Conservation (phyloP, 345 rosid genomes). For the Combretum micranthum region DNA sequence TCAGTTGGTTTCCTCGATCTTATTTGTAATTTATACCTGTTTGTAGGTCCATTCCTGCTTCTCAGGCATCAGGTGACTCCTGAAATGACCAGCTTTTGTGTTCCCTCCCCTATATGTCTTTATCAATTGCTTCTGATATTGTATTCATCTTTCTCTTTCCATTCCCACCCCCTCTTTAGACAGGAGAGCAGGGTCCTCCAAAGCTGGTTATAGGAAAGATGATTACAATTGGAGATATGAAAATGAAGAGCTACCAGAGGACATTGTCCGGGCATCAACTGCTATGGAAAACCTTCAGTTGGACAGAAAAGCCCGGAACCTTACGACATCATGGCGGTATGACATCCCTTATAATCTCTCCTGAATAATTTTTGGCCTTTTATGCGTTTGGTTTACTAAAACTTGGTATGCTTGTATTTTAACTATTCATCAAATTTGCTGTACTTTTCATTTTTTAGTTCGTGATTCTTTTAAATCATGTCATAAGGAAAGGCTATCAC, state of each 20-base stretch:
- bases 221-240: slow-evolving; percentile 82
- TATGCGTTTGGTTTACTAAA: not conserved
- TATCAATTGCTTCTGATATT: slow-evolving; percentile 14
- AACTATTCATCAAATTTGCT: too few species aligned
- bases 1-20: slow-evolving; percentile 10
- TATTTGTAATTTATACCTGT: slow-evolving; percentile 6
- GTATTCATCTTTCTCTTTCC: slow-evolving; percentile 4
- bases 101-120: not conserved
- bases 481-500: too few species aligned
- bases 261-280: slow-evolving; percentile 66
- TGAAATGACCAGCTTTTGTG: slow-evolving; percentile 5
- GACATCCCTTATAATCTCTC: not conserved
- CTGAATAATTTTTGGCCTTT: not conserved
- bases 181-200: slow-evolving; percentile 76
- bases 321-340: slow-evolving; percentile 90
- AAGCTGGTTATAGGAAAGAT: slow-evolving; percentile 69
- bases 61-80: slow-evolving; percentile 67
- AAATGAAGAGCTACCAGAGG: slow-evolving; percentile 58
- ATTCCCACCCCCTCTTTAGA: too few species aligned
- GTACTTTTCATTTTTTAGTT: too few species aligned
- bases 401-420: too few species aligned
- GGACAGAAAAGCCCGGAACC: slow-evolving; percentile 83
- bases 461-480: too few species aligned
- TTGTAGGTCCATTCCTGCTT: slow-evolving; percentile 44
- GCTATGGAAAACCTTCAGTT: slow-evolving; percentile 90